A percentile compares a stretch with the other conserved stretches of the same genome.
phyloP scores from a whole-genome alignment of 768 basidiomycete genomes.

The Hygrocybe coccinea region DNA sequence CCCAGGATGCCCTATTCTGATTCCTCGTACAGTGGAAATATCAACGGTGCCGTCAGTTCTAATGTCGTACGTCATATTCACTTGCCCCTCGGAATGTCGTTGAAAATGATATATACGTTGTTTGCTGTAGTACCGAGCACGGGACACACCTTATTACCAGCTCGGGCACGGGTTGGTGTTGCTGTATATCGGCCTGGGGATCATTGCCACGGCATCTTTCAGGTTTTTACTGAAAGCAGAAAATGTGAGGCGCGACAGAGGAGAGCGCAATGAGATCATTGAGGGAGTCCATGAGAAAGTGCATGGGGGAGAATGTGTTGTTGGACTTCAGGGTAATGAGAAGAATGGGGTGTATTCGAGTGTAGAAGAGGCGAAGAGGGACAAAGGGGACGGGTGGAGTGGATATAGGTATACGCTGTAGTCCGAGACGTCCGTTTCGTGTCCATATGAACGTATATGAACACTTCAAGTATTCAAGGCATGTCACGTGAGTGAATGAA shows the following conservation, averaged over 20 bases:
- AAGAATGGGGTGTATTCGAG: conserved; percentile 56
- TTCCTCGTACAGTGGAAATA: conserved; percentile 48
- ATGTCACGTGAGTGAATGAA: too few species aligned
- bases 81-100: not conserved
- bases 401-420: conserved; percentile 66
- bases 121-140: conserved; percentile 50
- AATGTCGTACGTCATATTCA: conserved; percentile 54
- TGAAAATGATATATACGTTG: not conserved
- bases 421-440: too few species aligned
- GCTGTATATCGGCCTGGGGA: conserved; percentile 64
- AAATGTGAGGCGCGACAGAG: conserved; percentile 61
- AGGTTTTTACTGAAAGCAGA: conserved; percentile 47
- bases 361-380: conserved; percentile 59
- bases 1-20: not conserved
- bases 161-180: conserved; percentile 61
- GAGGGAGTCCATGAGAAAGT: conserved; percentile 38
- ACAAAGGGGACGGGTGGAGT: conserved; percentile 72
- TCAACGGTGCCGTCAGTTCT: conserved; percentile 73
- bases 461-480: too few species aligned
- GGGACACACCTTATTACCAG: conserved; percentile 64
- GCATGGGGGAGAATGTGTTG: conserved; percentile 13
- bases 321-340: conserved; percentile 27
- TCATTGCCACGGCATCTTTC: conserved; percentile 43
- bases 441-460: too few species aligned
- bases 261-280: conserved; percentile 66